phyloP scores from a whole-genome alignment of 495 filamentous ascomycete genomes.

The Aspergillus conjunctus region DNA sequence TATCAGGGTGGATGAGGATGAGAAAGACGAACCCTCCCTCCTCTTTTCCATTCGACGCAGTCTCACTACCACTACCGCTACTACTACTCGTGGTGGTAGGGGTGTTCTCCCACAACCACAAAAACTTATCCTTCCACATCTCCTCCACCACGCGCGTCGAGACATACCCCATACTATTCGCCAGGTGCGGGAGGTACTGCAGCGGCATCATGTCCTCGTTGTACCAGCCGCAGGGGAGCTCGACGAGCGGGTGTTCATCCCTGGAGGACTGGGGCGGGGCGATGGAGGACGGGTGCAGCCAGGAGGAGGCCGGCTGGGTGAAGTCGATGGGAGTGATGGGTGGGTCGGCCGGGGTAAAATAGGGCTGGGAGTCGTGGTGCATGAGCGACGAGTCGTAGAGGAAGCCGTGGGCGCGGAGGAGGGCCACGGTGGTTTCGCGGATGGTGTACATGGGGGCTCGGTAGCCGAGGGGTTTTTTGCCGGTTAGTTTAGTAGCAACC shows the following conservation, averaged over 20 bases:
- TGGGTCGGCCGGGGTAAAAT: slow-evolving; percentile 62
- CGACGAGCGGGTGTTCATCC: slow-evolving; percentile 57
- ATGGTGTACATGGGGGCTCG: slow-evolving; percentile 54
- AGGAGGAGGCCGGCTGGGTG: slow-evolving; percentile 57
- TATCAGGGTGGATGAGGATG: slow-evolving; percentile 69
- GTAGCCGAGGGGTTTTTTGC: slow-evolving; percentile 70
- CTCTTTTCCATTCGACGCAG: too few relatives aligned
- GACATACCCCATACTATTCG: slow-evolving; percentile 61
- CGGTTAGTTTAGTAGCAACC: slow-evolving; percentile 70
- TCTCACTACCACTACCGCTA: too few relatives aligned
- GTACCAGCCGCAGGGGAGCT: slow-evolving; percentile 70
- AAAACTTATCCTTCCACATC: slow-evolving; percentile 65
- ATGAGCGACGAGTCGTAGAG: slow-evolving; percentile 70
- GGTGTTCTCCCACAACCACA: slow-evolving; percentile 67
- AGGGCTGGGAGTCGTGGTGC: slow-evolving; percentile 66
- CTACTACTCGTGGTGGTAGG: too few relatives aligned
- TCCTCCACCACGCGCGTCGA: slow-evolving; percentile 59
- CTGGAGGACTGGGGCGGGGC: slow-evolving; percentile 42
- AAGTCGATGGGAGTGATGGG: slow-evolving; percentile 64
- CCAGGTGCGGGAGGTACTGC: slow-evolving; percentile 63
- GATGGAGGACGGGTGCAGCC: slow-evolving; percentile 58
- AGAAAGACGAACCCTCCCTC: slow-evolving; percentile 69
- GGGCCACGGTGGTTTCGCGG: slow-evolving; percentile 62
- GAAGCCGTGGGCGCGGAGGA: slow-evolving; percentile 68
- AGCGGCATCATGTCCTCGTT: slow-evolving; percentile 62